Evolutionary conservation across 2,329 filamentous ascomycete genomes (phyloP).

Genomic region (Microdochium trichocladiopsis): DNA sequence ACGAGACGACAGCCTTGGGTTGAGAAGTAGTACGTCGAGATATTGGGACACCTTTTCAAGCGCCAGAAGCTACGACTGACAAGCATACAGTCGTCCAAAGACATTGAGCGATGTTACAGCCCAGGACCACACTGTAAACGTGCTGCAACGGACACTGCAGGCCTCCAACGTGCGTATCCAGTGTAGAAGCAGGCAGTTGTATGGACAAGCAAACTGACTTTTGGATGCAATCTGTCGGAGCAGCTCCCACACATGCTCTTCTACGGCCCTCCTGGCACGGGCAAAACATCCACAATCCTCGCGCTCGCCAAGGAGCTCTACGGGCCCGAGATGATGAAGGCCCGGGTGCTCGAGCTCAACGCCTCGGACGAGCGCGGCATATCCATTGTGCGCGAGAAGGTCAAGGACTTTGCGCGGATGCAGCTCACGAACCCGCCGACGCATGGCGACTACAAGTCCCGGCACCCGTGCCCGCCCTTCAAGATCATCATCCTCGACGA

Average conservation of each 20-base stretch:
- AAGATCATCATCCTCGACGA: constrained; percentile 99
- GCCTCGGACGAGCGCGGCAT: constrained; percentile 98
- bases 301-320: constrained; percentile 96
- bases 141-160: constrained; percentile 87
- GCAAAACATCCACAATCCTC: constrained; percentile 96
- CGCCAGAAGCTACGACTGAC: constrained; percentile 16
- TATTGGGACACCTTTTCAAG: too few relatives aligned
- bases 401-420: constrained; percentile 96
- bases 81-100: constrained; percentile 69
- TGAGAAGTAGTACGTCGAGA: constrained; percentile 85
- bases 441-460: constrained; percentile 45
- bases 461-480: constrained; percentile 93
- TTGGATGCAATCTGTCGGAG: not conserved
- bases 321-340: constrained; percentile 86
- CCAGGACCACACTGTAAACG: constrained; percentile 92
- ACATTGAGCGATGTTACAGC: constrained; percentile 90
- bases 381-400: constrained; percentile 91
- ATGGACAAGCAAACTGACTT: too few relatives aligned
- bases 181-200: too few relatives aligned
- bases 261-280: constrained; percentile 94
- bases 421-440: constrained; percentile 79
- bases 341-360: constrained; percentile 96
- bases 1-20: constrained; percentile 85
- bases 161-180: constrained; percentile 70
- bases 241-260: constrained; percentile 98